These are phyloP conservation scores for Boletus bicolor DNA, from an alignment of 768 basidiomycete species.

Conservation along the genomic window DNA sequence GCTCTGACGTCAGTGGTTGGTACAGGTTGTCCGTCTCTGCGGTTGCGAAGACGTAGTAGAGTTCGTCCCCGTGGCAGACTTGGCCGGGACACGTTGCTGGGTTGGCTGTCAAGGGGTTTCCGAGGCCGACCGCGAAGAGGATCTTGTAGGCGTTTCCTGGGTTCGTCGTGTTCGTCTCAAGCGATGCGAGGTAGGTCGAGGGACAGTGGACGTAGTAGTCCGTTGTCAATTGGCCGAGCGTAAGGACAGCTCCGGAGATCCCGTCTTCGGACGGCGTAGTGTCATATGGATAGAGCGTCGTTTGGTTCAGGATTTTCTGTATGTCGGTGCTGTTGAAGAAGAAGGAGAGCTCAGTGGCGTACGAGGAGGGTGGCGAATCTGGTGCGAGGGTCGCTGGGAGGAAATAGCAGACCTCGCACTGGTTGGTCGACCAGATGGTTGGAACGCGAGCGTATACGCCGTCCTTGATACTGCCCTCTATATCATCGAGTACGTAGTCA, in stretches of 20 bases:
- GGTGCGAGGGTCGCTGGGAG: conserved; percentile 10
- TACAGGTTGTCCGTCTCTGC: conserved; percentile 11
- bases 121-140: conserved; percentile 1
- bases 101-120: conserved; percentile 3
- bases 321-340: conserved; percentile 4
- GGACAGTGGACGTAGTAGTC: conserved; percentile 9
- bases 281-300: conserved; percentile 8
- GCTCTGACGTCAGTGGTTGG: conserved; percentile 5
- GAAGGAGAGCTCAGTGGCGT: neutral
- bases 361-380: conserved; percentile 2
- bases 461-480: conserved; percentile 10
- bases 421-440: conserved; percentile 8
- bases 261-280: neutral
- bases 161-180: conserved; percentile 14
- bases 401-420: conserved; percentile 13
- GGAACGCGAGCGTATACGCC: conserved; percentile 10
- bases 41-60: conserved; percentile 13
- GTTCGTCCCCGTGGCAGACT: conserved; percentile 11
- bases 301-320: neutral
- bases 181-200: conserved; percentile 4
- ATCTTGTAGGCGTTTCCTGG: conserved; percentile 10
- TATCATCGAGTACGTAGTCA: conserved; percentile 8
- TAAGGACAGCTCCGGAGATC: conserved; percentile 9
- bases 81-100: conserved; percentile 5
- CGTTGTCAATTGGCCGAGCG: conserved; percentile 1